Evolutionary conservation across 2,329 filamentous ascomycete genomes (phyloP).

Genomic region (Phaeosphaeria sp.): DNA sequence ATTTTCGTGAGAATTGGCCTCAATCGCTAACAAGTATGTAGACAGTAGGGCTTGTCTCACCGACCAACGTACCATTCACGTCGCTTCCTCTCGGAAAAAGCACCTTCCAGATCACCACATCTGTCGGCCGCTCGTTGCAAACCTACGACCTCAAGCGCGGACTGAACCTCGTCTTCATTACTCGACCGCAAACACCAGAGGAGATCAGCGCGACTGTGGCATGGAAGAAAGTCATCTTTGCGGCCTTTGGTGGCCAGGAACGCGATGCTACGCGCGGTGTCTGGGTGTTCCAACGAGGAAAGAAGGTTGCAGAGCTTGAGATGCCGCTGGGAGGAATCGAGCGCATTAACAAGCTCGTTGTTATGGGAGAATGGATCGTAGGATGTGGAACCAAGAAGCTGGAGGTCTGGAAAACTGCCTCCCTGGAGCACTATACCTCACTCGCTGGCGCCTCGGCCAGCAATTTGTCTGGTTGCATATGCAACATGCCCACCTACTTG

Average conservation of each 20-base stretch:
- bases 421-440: conserved; percentile 88
- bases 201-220: conserved; percentile 85
- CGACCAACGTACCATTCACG: conserved; percentile 88
- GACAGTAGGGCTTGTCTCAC: conserved; percentile 93
- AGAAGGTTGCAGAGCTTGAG: conserved; percentile 78
- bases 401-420: conserved; percentile 87
- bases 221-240: conserved; percentile 86
- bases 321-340: conserved; percentile 70
- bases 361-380: conserved; percentile 92
- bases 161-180: conserved; percentile 92
- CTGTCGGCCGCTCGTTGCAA: conserved; percentile 86
- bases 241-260: conserved; percentile 79
- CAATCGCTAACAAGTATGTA: conserved; percentile 47
- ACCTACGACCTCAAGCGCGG: conserved; percentile 94
- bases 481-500: conserved; percentile 90
- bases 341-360: conserved; percentile 76
- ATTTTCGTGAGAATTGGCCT: neutral
- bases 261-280: conserved; percentile 68
- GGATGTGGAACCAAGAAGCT: conserved; percentile 77
- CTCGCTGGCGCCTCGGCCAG: conserved; percentile 68
- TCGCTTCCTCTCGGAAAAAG: conserved; percentile 88
- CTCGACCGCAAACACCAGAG: conserved; percentile 84
- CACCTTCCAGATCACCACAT: conserved; percentile 97
- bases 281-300: conserved; percentile 92
- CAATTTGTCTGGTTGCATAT: conserved; percentile 78